Evolutionary conservation across 2,329 filamentous ascomycete species (phyloP).

Genomic region (Aspergillus sp.): DNA sequence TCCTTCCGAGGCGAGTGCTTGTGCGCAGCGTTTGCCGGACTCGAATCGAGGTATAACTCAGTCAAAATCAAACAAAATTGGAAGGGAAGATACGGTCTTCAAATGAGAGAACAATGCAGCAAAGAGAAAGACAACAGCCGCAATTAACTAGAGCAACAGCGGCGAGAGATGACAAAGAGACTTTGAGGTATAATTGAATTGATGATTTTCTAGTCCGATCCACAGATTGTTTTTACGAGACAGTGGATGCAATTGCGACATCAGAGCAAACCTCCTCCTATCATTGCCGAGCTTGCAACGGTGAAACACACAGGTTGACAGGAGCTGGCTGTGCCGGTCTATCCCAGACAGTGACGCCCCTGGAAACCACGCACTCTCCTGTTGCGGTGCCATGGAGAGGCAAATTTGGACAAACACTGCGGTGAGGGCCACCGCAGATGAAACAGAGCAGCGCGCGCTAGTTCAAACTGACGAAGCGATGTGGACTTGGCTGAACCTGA

Average conservation of each 20-base stretch:
- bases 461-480: slow-evolving; percentile 10
- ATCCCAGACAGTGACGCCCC: slow-evolving; percentile 7
- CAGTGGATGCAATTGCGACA: slow-evolving; percentile 17
- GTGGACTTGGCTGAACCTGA: slow-evolving; percentile 23
- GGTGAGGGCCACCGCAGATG: slow-evolving; percentile 16
- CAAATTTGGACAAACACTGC: not conserved
- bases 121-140: slow-evolving; percentile 2
- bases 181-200: not conserved
- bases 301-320: slow-evolving; percentile 6
- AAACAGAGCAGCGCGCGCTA: slow-evolving; percentile 25
- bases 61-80: not conserved
- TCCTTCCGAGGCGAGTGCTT: slow-evolving; percentile 4
- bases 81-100: not conserved
- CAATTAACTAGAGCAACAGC: slow-evolving; percentile 1
- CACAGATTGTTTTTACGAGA: slow-evolving; percentile 18
- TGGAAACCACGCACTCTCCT: slow-evolving; percentile 1
- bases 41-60: not conserved
- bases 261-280: slow-evolving; percentile 4
- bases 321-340: not conserved
- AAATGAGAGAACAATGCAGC: not conserved
- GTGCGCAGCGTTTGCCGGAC: slow-evolving; percentile 4
- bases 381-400: not conserved
- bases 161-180: not conserved
- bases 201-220: not conserved
- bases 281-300: slow-evolving; percentile 11